phyloP scores from a whole-genome alignment of 306 rosid species.

The Dryas octopetala region DNA sequence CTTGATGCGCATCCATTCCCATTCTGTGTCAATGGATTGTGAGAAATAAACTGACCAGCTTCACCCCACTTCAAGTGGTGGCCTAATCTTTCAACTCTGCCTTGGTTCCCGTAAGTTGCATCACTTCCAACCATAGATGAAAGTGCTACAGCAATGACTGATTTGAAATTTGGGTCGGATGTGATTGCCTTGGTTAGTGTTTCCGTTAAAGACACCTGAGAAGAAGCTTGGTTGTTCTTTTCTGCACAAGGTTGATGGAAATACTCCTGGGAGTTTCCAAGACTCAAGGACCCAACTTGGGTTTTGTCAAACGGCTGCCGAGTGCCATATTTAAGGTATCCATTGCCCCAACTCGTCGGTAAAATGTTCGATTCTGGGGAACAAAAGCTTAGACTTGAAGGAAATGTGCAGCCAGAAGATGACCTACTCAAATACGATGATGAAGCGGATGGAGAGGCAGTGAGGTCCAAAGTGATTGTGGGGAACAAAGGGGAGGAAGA shows the following conservation, averaged over 20 bases:
- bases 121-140: conserved; percentile 49
- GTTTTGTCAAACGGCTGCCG: conserved; percentile 3
- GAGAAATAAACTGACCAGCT: conserved; percentile 15
- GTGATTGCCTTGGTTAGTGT: conserved; percentile 59
- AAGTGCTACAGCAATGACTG: conserved; percentile 54
- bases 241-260: conserved; percentile 33
- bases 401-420: conserved; percentile 13
- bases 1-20: conserved; percentile 31
- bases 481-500: conserved; percentile 41
- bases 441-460: conserved; percentile 32
- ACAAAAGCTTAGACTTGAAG: conserved; percentile 27
- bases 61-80: conserved; percentile 34
- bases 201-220: conserved; percentile 48
- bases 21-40: conserved; percentile 30
- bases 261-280: conserved; percentile 33
- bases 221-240: conserved; percentile 31
- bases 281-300: conserved; percentile 13
- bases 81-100: conserved; percentile 27
- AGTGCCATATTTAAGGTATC: conserved; percentile 10
- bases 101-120: conserved; percentile 31
- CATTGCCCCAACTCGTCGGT: conserved; percentile 31
- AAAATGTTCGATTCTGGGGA: conserved; percentile 21
- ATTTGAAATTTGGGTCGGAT: conserved; percentile 49
- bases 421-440: conserved; percentile 15
- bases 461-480: conserved; percentile 60